A percentile compares a stretch with the other conserved stretches of the same genome.
These are phyloP conservation scores for Suillus tomentosus DNA, from an alignment of 768 basidiomycete genomes.

Conservation along the genomic window DNA sequence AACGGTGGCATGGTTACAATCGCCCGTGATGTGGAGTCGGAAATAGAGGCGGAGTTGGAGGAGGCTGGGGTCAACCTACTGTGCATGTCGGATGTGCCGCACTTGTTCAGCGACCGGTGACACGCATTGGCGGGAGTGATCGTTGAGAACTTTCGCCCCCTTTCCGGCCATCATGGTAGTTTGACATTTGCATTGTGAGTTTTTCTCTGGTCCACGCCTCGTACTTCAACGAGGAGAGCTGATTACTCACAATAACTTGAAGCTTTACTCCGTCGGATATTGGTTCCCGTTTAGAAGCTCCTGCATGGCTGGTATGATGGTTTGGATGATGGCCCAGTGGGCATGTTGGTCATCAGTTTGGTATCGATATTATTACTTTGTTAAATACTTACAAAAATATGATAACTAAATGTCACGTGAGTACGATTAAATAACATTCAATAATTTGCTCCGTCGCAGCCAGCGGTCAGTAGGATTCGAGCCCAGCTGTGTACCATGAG, in stretches of 20 bases:
- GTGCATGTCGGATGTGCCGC: slow-evolving; percentile 65
- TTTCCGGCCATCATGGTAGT: slow-evolving; percentile 1
- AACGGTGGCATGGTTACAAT: slow-evolving; percentile 57
- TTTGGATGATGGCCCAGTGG: not conserved
- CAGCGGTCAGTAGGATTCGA: not conserved
- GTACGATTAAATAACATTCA: not conserved
- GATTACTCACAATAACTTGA: slow-evolving; percentile 8
- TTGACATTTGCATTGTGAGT: not conserved
- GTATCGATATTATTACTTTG: not conserved
- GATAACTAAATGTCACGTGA: not conserved
- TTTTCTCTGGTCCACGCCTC: slow-evolving; percentile 1
- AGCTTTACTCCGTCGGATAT: slow-evolving; percentile 1
- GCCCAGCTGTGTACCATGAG: not conserved
- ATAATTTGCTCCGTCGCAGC: no score
- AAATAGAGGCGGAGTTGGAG: slow-evolving; percentile 68
- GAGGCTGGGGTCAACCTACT: slow-evolving; percentile 66
- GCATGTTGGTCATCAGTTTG: not conserved
- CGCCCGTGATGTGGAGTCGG: slow-evolving; percentile 52
- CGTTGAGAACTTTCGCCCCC: not conserved
- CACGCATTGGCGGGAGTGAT: not conserved
- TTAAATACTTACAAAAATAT: not conserved
- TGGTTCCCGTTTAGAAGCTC: not conserved
- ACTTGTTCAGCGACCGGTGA: slow-evolving; percentile 59
- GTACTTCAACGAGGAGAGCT: not conserved
- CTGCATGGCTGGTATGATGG: not conserved